phyloP scores from a whole-genome alignment of 345 rosid genomes.

The Aquilaria malaccensis region DNA sequence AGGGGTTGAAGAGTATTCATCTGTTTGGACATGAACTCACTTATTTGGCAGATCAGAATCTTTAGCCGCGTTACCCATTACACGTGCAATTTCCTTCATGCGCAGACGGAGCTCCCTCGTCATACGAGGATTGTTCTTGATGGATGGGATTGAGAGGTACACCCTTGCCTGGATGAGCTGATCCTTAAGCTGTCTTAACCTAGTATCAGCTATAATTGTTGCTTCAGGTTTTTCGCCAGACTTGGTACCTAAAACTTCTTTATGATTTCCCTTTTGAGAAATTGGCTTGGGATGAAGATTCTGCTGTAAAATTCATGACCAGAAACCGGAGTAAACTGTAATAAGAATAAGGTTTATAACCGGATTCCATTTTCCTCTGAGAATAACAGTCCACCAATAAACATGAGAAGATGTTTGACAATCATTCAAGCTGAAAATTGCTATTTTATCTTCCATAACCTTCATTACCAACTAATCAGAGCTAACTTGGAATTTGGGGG shows the following conservation, averaged over 20 bases:
- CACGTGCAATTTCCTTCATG: conserved; percentile 75
- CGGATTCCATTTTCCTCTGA: not conserved
- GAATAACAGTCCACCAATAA: not conserved
- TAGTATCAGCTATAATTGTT: conserved; percentile 45
- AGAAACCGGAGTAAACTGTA: not conserved
- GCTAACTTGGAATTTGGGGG: too few species aligned
- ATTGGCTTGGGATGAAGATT: conserved; percentile 16
- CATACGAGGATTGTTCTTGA: conserved; percentile 57
- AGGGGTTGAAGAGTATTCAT: not conserved
- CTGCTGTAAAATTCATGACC: conserved; percentile 26
- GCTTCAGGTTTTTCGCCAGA: conserved; percentile 30
- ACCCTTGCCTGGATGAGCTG: conserved; percentile 89
- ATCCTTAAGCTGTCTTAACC: conserved; percentile 72
- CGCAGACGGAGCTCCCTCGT: conserved; percentile 82
- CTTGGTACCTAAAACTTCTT: conserved; percentile 25
- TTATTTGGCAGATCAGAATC: conserved; percentile 74
- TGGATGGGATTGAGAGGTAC: conserved; percentile 76
- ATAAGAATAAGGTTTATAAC: not conserved
- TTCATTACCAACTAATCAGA: too few species aligned
- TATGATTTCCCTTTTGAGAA: conserved; percentile 22
- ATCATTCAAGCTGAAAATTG: not conserved
- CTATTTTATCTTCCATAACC: too few species aligned
- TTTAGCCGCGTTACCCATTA: conserved; percentile 63
- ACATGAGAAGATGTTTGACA: conserved; percentile 2
- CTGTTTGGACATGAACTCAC: conserved; percentile 32